Evolutionary conservation across 345 rosid species (phyloP), one percentile per base, ranked within the genome.

Genomic region (Orychophragmus violaceus): DNA sequence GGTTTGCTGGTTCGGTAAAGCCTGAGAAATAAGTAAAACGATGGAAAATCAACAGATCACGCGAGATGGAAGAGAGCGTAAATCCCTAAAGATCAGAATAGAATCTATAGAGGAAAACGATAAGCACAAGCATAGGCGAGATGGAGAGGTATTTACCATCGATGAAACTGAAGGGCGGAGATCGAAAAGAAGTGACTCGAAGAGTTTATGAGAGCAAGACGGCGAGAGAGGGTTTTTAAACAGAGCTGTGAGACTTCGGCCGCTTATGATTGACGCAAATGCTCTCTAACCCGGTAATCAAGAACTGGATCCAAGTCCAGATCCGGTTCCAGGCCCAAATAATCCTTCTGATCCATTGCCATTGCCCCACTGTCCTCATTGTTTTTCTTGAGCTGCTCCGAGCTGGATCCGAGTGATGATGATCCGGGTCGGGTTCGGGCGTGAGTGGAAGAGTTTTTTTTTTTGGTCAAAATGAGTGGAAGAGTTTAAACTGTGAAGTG

Each of bases 1-100:
- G 19, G 87, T 84, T 59, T 73, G 86, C 68, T 79, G 96, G 61
- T 83, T 86, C 3, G 89, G 96, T 69, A 91, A 70, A 68, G 97
- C 94, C 97, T 91, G 64, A 41, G 23, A 29, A 37, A 11, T 0
- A 74, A 9, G 35, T 11, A 59, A 41, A 66, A 50, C 45, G 6
- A 41, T 14, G 3, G 22, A 5, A 39, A 27, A 55, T 42, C 57
- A 28, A 27, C 36, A 27, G 30, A 73, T 37, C 42, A 71, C 12
- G 19, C 42, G 30, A 49, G 54, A 72, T 58, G 53, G 32, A 54
- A 13, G 28, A 23, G 23, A 44, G 7, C 22, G 24, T 21, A 50
- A 59, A 21, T 9, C 3, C 17, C 14, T 56, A 8, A 10, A 13
- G 7, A 48, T 48, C 65, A 14, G 64, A 54, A 6, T 0, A 18